Percentiles rank a stretch among this genome's conserved stretches.
Conservation (phyloP, 1,284 basidiomycete genomes). For the Ustilago tritici region DNA sequence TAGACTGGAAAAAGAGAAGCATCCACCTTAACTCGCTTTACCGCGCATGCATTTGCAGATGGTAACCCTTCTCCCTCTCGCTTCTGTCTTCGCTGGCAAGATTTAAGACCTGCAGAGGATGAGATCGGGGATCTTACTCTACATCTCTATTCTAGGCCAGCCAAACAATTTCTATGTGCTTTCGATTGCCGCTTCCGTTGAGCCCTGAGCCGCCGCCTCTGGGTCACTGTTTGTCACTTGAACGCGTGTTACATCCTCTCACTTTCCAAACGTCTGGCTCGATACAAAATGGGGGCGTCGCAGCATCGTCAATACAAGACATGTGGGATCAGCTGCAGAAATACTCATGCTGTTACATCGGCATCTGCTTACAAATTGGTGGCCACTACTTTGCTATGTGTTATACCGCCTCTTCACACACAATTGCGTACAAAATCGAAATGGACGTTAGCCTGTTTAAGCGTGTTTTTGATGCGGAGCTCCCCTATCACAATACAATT, state of each 20-base stretch:
- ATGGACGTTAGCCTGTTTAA: neutral
- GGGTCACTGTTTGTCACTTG: too few relatives aligned
- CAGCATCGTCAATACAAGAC: too few relatives aligned
- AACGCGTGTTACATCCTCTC: too few relatives aligned
- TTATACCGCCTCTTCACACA: neutral
- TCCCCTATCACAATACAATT: constrained; percentile 14
- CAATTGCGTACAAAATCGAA: neutral
- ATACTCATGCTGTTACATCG: neutral
- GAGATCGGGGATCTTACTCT: neutral
- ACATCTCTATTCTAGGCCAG: neutral
- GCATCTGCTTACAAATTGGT: neutral
- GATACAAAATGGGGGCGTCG: too few relatives aligned
- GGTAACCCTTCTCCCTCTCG: neutral
- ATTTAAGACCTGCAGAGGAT: neutral
- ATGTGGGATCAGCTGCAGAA: too few relatives aligned
- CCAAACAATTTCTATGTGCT: too few relatives aligned
- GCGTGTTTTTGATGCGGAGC: constrained; percentile 10
- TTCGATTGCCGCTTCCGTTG: too few relatives aligned
- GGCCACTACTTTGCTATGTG: too few relatives aligned
- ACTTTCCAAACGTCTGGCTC: too few relatives aligned
- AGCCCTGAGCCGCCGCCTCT: too few relatives aligned
- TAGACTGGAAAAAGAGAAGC: neutral
- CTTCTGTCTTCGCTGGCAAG: neutral
- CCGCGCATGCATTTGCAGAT: too few relatives aligned
- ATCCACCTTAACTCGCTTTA: neutral